Conservation (phyloP, 495 filamentous ascomycete species). For the Lasiosphaeria ovina region DNA sequence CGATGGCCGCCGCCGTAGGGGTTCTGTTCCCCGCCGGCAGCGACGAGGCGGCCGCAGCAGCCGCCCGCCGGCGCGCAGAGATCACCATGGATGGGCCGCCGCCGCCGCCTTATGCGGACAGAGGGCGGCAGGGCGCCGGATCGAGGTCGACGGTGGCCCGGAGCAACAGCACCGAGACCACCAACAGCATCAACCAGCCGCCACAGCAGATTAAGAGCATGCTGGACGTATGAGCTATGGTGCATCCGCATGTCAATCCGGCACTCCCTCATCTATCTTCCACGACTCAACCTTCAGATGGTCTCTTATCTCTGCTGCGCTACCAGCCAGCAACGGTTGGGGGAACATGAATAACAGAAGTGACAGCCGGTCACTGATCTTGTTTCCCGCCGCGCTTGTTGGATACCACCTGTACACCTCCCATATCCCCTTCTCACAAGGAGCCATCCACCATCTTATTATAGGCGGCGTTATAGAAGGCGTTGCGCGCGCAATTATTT, state of each 20-base stretch:
- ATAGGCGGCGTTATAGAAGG: too few relatives aligned
- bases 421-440: too few relatives aligned
- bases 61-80: slow-evolving; percentile 23
- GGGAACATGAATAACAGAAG: too few relatives aligned
- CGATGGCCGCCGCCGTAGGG: slow-evolving; percentile 32
- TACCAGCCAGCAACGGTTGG: too few relatives aligned
- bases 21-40: slow-evolving; percentile 37
- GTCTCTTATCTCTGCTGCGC: too few relatives aligned
- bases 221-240: slow-evolving; percentile 50
- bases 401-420: too few relatives aligned
- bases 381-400: too few relatives aligned
- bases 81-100: slow-evolving; percentile 34
- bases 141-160: slow-evolving; percentile 23
- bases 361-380: too few relatives aligned
- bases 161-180: slow-evolving; percentile 34
- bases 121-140: not conserved
- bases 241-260: too few relatives aligned
- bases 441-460: too few relatives aligned
- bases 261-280: not conserved
- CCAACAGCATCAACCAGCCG: slow-evolving; percentile 32
- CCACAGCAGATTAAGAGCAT: slow-evolving; percentile 56
- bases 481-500: too few relatives aligned
- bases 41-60: slow-evolving; percentile 4
- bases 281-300: too few relatives aligned
- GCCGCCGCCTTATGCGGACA: slow-evolving; percentile 29